Evolutionary conservation across 2,329 filamentous ascomycete genomes (phyloP).

Genomic region (Aspergillus fumigatiaffinis): DNA sequence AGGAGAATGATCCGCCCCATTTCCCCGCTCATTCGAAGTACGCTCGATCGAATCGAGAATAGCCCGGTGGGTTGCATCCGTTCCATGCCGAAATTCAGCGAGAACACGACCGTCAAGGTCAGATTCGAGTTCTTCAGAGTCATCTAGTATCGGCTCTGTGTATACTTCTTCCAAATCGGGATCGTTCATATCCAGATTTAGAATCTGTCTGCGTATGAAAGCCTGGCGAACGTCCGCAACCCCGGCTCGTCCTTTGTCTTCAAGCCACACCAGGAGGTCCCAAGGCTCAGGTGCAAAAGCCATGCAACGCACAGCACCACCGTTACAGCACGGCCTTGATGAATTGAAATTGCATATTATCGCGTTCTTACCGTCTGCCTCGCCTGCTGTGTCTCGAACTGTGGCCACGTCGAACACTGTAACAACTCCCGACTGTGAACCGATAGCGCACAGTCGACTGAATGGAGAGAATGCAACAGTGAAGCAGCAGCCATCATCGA

Average conservation of each 20-base stretch:
- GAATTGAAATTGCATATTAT: slow-evolving; percentile 74
- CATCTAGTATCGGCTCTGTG: slow-evolving; percentile 27
- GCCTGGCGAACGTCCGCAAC: slow-evolving; percentile 45
- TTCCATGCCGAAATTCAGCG: slow-evolving; percentile 15
- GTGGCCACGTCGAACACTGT: slow-evolving; percentile 42
- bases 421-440: slow-evolving; percentile 48
- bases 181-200: slow-evolving; percentile 35
- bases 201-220: slow-evolving; percentile 43
- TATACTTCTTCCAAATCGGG: slow-evolving; percentile 30
- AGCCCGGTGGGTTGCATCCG: slow-evolving; percentile 20
- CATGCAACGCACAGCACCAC: slow-evolving; percentile 85
- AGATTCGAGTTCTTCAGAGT: slow-evolving; percentile 20
- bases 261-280: slow-evolving; percentile 90
- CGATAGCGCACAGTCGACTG: slow-evolving; percentile 47
- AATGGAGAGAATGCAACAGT: slow-evolving; percentile 48
- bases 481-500: slow-evolving; percentile 45
- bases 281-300: slow-evolving; percentile 84
- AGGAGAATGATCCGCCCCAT: slow-evolving; percentile 23
- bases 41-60: slow-evolving; percentile 25
- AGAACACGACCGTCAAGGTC: slow-evolving; percentile 19
- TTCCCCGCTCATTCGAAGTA: slow-evolving; percentile 14
- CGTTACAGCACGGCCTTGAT: slow-evolving; percentile 64
- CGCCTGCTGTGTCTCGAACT: slow-evolving; percentile 21
- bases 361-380: slow-evolving; percentile 30
- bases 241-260: slow-evolving; percentile 62